These are phyloP conservation scores for Thelonectria blattea DNA, from an alignment of 2,329 filamentous ascomycete genomes.

Conservation along the genomic window DNA sequence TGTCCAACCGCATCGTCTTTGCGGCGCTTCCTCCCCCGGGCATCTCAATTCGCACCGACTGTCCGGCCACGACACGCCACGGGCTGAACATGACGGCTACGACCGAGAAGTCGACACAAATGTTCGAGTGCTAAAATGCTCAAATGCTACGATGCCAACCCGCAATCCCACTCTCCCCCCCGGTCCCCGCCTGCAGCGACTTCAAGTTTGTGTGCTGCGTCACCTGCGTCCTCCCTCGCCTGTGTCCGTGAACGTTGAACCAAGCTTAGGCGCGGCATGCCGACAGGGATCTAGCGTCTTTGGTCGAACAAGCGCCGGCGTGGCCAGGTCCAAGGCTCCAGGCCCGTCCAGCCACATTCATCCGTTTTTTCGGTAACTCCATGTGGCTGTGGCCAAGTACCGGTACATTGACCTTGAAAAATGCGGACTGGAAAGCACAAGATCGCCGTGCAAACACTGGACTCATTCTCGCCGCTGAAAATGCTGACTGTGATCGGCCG, in stretches of 20 bases:
- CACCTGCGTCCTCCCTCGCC: conserved; percentile 17
- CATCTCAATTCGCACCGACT: background rate
- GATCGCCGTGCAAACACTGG: conserved; percentile 7
- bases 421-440: background rate
- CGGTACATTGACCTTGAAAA: background rate
- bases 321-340: conserved; percentile 20
- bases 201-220: conserved; percentile 21
- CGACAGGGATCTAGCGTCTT: conserved; percentile 36
- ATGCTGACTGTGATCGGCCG: background rate
- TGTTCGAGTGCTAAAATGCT: too few relatives aligned
- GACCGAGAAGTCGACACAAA: too few relatives aligned
- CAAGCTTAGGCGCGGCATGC: conserved; percentile 40
- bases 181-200: conserved; percentile 17
- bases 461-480: background rate
- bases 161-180: conserved; percentile 10
- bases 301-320: conserved; percentile 30
- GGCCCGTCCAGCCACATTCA: conserved; percentile 35
- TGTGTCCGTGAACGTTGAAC: conserved; percentile 39
- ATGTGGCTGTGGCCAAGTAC: conserved; percentile 22
- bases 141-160: background rate
- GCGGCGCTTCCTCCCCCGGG: background rate
- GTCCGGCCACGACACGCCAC: background rate
- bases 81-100: too few relatives aligned
- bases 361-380: conserved; percentile 28
- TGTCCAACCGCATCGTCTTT: background rate